These are phyloP conservation scores for Butyriboletus appendiculatus DNA, from an alignment of 1,284 basidiomycete species.

Conservation along the genomic window DNA sequence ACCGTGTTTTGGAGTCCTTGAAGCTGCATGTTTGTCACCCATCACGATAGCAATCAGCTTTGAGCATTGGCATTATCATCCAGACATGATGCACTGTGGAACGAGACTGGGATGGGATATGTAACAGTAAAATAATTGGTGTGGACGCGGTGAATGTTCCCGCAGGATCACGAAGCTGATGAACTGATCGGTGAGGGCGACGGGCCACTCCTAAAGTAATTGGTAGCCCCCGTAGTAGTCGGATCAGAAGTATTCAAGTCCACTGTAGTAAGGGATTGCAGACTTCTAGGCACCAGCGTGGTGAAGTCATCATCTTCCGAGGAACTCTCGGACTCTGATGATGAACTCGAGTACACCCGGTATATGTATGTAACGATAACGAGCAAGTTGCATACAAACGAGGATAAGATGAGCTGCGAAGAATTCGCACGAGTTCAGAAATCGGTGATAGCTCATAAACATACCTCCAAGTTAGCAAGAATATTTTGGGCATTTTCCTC, in stretches of 20 bases:
- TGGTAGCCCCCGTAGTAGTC: background rate
- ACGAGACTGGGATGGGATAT: background rate
- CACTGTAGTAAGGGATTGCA: conserved; percentile 1
- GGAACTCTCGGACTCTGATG: background rate
- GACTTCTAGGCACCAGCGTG: background rate
- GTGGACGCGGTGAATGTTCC: background rate
- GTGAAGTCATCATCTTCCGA: conserved; percentile 16
- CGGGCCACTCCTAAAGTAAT: background rate
- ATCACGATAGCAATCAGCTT: background rate
- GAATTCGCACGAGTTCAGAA: background rate
- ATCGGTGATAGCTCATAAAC: background rate
- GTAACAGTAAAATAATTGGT: background rate
- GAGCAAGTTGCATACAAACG: conserved; percentile 17
- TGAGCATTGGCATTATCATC: background rate
- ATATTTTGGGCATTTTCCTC: background rate
- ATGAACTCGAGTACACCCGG: background rate
- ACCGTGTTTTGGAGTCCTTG: background rate
- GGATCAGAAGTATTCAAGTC: background rate
- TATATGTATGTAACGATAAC: conserved; percentile 11
- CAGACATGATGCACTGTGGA: background rate
- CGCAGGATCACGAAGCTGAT: background rate
- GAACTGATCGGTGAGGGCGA: background rate
- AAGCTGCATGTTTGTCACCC: no score
- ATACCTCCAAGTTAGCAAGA: conserved; percentile 8
- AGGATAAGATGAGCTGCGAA: background rate